Base-by-base conservation (phyloP, 2,329 filamentous ascomycete species). In the Claviceps pusilla region DNA sequence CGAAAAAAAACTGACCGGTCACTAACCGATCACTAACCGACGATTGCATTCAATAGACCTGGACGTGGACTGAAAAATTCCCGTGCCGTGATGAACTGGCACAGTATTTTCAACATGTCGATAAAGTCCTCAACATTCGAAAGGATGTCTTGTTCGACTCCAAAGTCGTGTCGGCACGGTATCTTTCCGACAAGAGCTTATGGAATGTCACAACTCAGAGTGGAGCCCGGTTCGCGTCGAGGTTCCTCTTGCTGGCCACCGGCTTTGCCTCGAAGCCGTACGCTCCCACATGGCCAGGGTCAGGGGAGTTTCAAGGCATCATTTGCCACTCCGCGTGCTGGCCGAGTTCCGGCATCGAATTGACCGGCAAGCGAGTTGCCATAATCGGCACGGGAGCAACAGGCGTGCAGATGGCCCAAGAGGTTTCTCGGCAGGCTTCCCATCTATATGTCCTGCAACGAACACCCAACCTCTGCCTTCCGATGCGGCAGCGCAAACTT, bases 331-430 rank as follows among this genome's bases (percentile, higher is more conserved):
- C 78, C 0, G 79, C 77, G 1, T 77, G 77, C 63, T 83, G 80
- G 80, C 79, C 80, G 1, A 71, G 79, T 7, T 67, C 74, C 4
- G 70, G 76, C 5, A 69, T 84, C n/a, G 71, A 77, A 52, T 73
- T 81, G 33, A 72, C 72, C 46, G 74, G 73, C 49, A 85, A 85
- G 64, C 73, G 75, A 19, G 75, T 79, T 51, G 82, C 76, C 16
- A 74, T 85, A 54, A 77, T 86, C 39, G 82, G 83, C 12, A 84
- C 80, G 0, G 82, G 82, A 1, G 78, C 81, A 0, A 79, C 79
- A 0, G 82, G 82, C 1, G 76, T 85, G 1, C 82, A 86, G 59
- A 76, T 83, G 47, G 73, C 76, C 0, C 82, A 86, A 58, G 80
- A 79, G 53, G 77, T 76, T 65, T 77, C 74, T 2, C 76, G 76